Evolutionary conservation across 1,284 basidiomycete species (phyloP), one percentile per base, ranked within the genome.

Genomic region (Irpex sp.): DNA sequence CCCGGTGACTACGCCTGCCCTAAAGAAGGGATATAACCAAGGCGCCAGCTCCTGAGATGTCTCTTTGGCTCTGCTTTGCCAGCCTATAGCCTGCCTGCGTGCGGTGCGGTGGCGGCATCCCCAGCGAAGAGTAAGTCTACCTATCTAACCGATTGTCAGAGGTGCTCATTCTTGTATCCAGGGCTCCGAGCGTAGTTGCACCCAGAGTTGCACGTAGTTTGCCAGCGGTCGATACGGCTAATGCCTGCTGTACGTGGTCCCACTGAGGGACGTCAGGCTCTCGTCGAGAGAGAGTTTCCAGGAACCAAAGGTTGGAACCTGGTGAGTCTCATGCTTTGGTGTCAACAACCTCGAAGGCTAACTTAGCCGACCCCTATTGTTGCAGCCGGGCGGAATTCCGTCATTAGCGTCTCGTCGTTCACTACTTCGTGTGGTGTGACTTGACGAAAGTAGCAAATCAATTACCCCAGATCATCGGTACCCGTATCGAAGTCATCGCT

Each of bases 381-480:
- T 45, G 42, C 42, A 45, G 42, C 12, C 42, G 12, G 18, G 12
- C 12, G 18, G 18, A 14, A 45, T 45, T 45, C 42, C 42, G 42
- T 18, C 14, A 16, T 45, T 18, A 16, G 42, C 19, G 10, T 51
- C 16, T 51, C 18, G 48, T 18, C 48, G 14, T 21, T 14, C 42
- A 14, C 28, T 33, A 33, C 28, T 33, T 33, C 28, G 28, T 33
- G n/a, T 51, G 9, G 14, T 51, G n/a, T 10, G 48, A 18, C 21
- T 51, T 19, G 48, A 18, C 21, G 18, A 51, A 51, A 19, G 48
- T 19, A 51, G 48, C 54, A 63, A 63, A 60, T 57, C 39, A 63
- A 63, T 18, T 63, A 58, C 54, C 62, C 58, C 56, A 60, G 62
- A 52, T 48, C 62, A 55, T 59, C 48, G 5, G 8, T 18, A 48